Evolutionary conservation across 2,329 filamentous ascomycete species (phyloP).

Genomic region (Penicillium sp.): DNA sequence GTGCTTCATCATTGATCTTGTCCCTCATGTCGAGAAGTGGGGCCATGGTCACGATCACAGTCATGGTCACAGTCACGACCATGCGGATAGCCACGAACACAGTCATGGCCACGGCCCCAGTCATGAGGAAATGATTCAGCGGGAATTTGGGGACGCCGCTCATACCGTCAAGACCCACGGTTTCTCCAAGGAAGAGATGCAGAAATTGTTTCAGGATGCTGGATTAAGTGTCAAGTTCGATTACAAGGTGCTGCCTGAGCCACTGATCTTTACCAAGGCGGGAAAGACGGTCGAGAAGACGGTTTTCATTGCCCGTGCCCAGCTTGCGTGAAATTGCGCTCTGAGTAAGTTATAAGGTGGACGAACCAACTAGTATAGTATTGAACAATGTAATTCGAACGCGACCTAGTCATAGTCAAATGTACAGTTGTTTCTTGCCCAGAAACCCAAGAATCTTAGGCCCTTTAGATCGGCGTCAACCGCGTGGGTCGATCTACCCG

Average conservation of each 20-base stretch:
- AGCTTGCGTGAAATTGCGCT: constrained; percentile 15
- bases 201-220: constrained; percentile 61
- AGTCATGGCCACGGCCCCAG: constrained; percentile 22
- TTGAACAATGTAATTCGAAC: neutral
- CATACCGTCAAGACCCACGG: constrained; percentile 64
- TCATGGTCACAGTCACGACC: constrained; percentile 25
- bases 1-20: constrained; percentile 66
- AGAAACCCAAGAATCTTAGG: no score
- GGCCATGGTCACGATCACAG: constrained; percentile 15
- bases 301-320: constrained; percentile 34
- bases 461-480: neutral
- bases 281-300: constrained; percentile 27
- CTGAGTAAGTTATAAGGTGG: neutral
- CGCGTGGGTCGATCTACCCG: neutral
- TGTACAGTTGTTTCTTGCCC: no score
- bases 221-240: constrained; percentile 59
- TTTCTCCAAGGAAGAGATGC: constrained; percentile 61
- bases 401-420: no score
- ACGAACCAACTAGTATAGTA: neutral
- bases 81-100: constrained; percentile 12
- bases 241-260: constrained; percentile 54
- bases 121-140: constrained; percentile 12
- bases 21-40: constrained; percentile 49
- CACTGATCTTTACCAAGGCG: constrained; percentile 44
- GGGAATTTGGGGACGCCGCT: constrained; percentile 34